Evolutionary conservation across 345 rosid species (phyloP).

Genomic region (Populus tremula): DNA sequence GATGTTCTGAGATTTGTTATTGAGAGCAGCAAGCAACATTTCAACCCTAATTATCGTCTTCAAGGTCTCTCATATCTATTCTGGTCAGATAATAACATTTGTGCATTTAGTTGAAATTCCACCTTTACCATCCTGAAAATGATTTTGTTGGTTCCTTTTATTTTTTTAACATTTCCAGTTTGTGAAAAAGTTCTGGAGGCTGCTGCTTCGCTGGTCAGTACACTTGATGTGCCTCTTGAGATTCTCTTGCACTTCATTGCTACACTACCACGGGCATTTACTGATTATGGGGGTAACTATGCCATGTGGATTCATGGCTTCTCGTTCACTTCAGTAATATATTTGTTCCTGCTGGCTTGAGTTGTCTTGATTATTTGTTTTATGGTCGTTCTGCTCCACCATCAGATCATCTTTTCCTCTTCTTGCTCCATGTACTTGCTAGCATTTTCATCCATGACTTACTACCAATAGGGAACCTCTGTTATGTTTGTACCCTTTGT

Average conservation of each 20-base stretch:
- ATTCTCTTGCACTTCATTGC: conserved; percentile 67
- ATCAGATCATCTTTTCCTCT: neutral
- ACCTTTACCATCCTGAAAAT: neutral
- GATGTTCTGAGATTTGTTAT: conserved; percentile 71
- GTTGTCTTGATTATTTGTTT: neutral
- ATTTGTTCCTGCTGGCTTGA: neutral
- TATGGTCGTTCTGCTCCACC: neutral
- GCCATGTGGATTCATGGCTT: neutral
- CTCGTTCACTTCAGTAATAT: neutral
- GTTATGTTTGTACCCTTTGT: neutral
- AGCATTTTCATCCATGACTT: neutral
- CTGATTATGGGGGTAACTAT: conserved; percentile 66
- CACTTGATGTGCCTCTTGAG: conserved; percentile 63
- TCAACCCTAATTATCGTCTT: conserved; percentile 83
- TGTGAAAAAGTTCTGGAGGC: conserved; percentile 63
- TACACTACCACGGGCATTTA: conserved; percentile 74
- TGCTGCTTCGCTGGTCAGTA: conserved; percentile 51
- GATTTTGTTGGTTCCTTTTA: conserved; percentile 3
- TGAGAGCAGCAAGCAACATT: conserved; percentile 92
- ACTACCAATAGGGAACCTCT: neutral
- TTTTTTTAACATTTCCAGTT: conserved; percentile 40
- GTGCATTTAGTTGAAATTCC: conserved; percentile 10
- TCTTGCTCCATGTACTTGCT: neutral
- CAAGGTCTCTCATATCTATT: conserved; percentile 55
- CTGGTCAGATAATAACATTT: conserved; percentile 20